Evolutionary conservation across 2,329 filamentous ascomycete genomes (phyloP).

Genomic region (Nemania sp.): DNA sequence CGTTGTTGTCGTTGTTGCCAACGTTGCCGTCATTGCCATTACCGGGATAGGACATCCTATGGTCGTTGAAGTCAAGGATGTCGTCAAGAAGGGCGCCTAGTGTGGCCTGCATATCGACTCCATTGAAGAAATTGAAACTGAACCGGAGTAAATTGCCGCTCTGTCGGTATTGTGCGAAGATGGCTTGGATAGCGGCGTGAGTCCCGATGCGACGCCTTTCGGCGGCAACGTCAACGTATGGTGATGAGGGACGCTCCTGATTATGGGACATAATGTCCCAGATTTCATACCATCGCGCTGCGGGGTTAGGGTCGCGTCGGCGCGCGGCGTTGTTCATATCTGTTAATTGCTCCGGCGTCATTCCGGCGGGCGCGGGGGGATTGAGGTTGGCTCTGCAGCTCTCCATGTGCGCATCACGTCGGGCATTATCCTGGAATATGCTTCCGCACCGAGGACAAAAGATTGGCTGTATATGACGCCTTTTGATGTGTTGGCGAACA

Average conservation of each 20-base stretch:
- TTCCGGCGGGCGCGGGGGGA: not conserved
- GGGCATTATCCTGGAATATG: not conserved
- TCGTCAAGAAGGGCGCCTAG: no score
- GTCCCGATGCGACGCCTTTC: no score
- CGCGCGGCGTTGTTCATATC: not conserved
- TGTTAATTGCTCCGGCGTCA: not conserved
- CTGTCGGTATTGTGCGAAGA: no score
- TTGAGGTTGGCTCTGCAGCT: no score
- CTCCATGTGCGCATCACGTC: not conserved
- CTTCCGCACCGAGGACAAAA: slow-evolving; percentile 2
- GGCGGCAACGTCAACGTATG: not conserved
- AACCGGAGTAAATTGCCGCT: no score
- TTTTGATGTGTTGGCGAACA: slow-evolving; percentile 16
- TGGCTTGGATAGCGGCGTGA: no score
- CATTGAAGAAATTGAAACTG: no score
- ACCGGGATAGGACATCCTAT: no score
- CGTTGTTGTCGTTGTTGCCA: no score
- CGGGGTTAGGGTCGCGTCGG: not conserved
- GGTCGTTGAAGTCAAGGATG: no score
- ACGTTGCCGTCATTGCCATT: no score
- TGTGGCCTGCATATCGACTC: no score
- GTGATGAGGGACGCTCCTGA: not conserved
- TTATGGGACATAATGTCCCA: not conserved
- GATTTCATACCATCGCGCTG: not conserved
- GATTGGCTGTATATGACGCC: slow-evolving; percentile 7